These are phyloP conservation scores for Eucalyptus decipiens DNA, from an alignment of 345 rosid genomes.

Conservation along the genomic window DNA sequence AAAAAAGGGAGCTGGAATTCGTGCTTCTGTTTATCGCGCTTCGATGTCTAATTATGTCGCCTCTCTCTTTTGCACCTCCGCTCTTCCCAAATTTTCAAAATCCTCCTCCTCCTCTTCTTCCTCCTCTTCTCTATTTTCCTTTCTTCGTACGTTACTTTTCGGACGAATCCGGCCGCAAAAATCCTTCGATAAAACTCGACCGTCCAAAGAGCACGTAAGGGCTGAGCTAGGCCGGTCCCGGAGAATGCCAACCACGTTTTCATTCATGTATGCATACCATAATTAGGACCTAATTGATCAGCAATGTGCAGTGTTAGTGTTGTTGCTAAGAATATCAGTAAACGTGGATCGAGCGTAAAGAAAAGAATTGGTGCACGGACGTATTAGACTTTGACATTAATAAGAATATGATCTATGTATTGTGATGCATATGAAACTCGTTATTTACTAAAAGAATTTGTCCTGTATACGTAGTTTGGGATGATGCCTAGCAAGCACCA, in stretches of 20 bases:
- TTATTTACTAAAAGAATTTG: background rate
- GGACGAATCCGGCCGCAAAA: background rate
- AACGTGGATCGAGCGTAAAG: background rate
- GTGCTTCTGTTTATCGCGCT: background rate
- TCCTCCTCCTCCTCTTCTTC: too few species aligned
- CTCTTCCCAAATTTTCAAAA: too few species aligned
- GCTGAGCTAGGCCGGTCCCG: background rate
- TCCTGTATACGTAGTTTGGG: background rate
- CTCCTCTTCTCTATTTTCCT: too few species aligned
- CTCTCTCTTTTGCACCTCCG: background rate
- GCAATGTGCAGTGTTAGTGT: background rate
- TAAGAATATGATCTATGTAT: background rate
- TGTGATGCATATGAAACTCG: background rate
- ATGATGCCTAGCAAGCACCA: background rate
- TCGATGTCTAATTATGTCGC: background rate
- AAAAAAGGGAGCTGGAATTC: background rate
- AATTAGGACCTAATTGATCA: too few species aligned
- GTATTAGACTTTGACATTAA: background rate
- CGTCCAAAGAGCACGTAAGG: background rate
- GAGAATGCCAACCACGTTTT: background rate
- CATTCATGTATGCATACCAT: accelerated
- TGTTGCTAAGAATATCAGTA: background rate
- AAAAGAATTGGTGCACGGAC: background rate
- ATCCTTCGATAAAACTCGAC: background rate
- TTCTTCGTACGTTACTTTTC: background rate